Percentiles rank a stretch among this genome's conserved stretches.
Evolutionary conservation across 2,329 filamentous ascomycete species (phyloP).

Genomic region (Lachnellula occidentalis): DNA sequence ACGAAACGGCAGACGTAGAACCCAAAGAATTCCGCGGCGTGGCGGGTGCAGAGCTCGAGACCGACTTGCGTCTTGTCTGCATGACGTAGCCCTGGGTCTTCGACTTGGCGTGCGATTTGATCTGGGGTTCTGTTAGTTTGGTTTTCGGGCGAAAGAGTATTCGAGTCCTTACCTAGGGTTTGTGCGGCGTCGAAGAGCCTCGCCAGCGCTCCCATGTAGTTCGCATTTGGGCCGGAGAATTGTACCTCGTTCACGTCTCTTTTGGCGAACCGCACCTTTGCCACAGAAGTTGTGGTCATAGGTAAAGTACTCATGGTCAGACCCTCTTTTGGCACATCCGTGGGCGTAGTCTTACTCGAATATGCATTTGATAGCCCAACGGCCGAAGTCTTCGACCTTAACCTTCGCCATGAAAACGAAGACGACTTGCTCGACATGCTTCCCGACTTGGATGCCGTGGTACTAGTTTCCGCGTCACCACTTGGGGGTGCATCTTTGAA

Average conservation of each 20-base stretch:
- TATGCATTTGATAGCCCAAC: constrained; percentile 51
- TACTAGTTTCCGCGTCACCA: constrained; percentile 40
- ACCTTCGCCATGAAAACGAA: constrained; percentile 82
- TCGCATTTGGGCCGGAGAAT: constrained; percentile 78
- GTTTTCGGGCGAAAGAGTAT: not conserved
- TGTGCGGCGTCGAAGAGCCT: constrained; percentile 90
- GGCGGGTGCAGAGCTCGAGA: constrained; percentile 84
- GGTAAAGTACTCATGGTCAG: constrained; percentile 69
- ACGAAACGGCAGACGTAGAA: constrained; percentile 96
- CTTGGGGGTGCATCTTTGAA: constrained; percentile 63
- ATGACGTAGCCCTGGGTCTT: constrained; percentile 87
- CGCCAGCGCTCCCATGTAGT: constrained; percentile 88
- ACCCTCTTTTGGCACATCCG: constrained; percentile 51
- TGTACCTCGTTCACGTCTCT: constrained; percentile 62
- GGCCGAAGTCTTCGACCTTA: constrained; percentile 83
- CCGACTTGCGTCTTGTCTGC: constrained; percentile 93
- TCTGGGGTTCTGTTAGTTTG: constrained; percentile 48
- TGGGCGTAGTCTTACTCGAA: constrained; percentile 39
- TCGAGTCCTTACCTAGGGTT: constrained; percentile 68
- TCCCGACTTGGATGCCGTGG: constrained; percentile 39
- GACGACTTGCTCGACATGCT: constrained; percentile 71
- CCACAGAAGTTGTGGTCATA: constrained; percentile 57
- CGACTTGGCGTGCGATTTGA: constrained; percentile 92
- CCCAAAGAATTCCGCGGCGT: constrained; percentile 95
- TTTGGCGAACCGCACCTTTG: constrained; percentile 63